These are phyloP conservation scores for Linanthus parryae DNA, from an alignment of 148 eudicot species.

Conservation along the genomic window DNA sequence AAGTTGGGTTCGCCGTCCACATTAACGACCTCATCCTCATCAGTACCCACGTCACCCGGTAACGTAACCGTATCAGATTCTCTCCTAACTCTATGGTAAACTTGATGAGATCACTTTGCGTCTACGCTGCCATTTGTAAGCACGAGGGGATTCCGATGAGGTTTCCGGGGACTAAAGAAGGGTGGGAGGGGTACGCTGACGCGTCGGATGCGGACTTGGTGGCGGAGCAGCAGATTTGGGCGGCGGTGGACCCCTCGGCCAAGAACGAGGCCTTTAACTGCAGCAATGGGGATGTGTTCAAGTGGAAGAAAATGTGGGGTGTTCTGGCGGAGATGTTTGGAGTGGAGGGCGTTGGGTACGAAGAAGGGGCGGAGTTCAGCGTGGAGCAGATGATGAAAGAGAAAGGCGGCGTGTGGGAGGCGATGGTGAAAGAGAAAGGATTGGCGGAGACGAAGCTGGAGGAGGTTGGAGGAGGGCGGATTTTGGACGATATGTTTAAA, in stretches of 20 bases:
- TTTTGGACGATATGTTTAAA: not conserved
- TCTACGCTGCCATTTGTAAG: slow-evolving; percentile 17
- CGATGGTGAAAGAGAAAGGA: slow-evolving; percentile 10
- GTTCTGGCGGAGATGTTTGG: slow-evolving; percentile 8
- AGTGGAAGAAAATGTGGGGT: slow-evolving; percentile 16
- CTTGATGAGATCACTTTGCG: slow-evolving; percentile 4
- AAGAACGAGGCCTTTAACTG: slow-evolving; percentile 12
- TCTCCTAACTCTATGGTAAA: slow-evolving; percentile 12
- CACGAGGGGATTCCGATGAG: slow-evolving; percentile 8
- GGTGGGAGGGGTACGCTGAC: not conserved
- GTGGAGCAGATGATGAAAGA: slow-evolving; percentile 17
- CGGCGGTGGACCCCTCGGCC: slow-evolving; percentile 5
- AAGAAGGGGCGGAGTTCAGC: slow-evolving; percentile 1
- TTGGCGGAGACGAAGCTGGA: slow-evolving; percentile 5
- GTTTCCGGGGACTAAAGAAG: slow-evolving; percentile 9
- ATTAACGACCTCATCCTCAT: too few relatives aligned
- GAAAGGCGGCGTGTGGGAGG: slow-evolving; percentile 9
- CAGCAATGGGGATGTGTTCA: slow-evolving; percentile 14
- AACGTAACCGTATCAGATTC: too few relatives aligned
- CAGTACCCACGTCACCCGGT: too few relatives aligned
- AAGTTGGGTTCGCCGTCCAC: too few relatives aligned
- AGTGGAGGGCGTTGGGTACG: slow-evolving; percentile 10
- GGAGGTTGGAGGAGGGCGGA: slow-evolving; percentile 11
- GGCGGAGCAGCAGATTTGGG: slow-evolving; percentile 16
- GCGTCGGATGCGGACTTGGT: slow-evolving; percentile 17